Evolutionary conservation across 345 rosid genomes (phyloP).

Genomic region (Boechera divaricarpa): DNA sequence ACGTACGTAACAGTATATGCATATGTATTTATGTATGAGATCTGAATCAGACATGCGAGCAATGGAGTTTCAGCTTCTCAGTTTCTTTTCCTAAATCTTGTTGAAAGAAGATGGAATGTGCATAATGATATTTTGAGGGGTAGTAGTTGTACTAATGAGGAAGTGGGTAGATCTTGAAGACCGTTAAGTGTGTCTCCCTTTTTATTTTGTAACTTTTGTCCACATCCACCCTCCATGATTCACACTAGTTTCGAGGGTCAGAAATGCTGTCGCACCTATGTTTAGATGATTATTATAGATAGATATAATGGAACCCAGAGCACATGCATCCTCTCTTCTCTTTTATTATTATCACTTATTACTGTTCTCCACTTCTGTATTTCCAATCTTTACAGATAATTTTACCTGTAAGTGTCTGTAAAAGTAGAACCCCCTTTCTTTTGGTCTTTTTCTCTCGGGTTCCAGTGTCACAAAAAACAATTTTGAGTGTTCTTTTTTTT

Average conservation of each 20-base stretch:
- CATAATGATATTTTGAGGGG: not conserved
- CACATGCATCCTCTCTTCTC: conserved; percentile 33
- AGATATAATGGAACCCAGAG: conserved; percentile 28
- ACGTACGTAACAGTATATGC: conserved; percentile 24
- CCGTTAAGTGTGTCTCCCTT: conserved; percentile 37
- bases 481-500: too few species aligned
- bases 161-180: conserved; percentile 32
- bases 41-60: conserved; percentile 20
- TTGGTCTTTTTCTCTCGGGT: conserved; percentile 1
- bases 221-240: conserved; percentile 21
- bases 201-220: conserved; percentile 7
- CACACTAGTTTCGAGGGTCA: conserved; percentile 36
- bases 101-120: conserved; percentile 4
- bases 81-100: not conserved
- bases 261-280: conserved; percentile 16
- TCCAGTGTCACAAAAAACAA: not conserved
- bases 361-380: not conserved
- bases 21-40: conserved; percentile 18
- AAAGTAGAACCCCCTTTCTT: conserved; percentile 20
- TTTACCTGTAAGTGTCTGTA: conserved; percentile 9
- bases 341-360: not conserved
- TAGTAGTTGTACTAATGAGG: not conserved
- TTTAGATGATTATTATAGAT: conserved; percentile 2
- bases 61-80: conserved; percentile 10
- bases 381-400: not conserved